Conservation (phyloP, 2,329 filamentous ascomycete genomes). For the Berkeleyomyces rouxiae region DNA sequence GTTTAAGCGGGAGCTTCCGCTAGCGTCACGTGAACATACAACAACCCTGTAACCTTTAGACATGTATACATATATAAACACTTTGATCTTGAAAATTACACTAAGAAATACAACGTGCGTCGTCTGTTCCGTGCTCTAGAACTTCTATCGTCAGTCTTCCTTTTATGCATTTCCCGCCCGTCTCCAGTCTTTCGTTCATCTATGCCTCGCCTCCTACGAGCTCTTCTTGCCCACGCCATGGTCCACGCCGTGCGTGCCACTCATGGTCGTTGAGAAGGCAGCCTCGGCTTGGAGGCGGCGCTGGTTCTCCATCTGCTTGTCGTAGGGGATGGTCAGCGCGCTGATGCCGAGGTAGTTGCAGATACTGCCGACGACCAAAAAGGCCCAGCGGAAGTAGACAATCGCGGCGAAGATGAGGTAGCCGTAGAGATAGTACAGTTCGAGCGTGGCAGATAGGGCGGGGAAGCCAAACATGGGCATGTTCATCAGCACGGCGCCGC, state of each 20-base stretch:
- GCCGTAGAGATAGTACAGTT: conserved; percentile 65
- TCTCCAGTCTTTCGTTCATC: not conserved
- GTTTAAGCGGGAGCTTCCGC: conserved; percentile 21
- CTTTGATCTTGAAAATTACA: not conserved
- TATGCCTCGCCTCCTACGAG: not conserved
- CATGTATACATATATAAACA: conserved; percentile 6
- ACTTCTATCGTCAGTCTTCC: not conserved
- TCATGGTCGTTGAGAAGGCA: conserved; percentile 12
- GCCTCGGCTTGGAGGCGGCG: conserved; percentile 13
- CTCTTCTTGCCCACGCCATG: conserved; percentile 14
- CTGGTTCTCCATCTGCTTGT: conserved; percentile 41
- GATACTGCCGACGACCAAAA: conserved; percentile 77
- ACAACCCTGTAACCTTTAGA: not conserved
- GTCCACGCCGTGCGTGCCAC: conserved; percentile 13
- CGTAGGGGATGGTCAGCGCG: conserved; percentile 66
- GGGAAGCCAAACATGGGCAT: conserved; percentile 60
- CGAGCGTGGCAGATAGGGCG: conserved; percentile 45
- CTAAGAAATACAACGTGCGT: not conserved
- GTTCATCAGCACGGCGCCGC: conserved; percentile 70
- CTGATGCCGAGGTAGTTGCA: conserved; percentile 88
- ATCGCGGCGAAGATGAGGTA: conserved; percentile 72
- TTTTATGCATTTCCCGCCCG: not conserved
- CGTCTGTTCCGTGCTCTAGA: not conserved
- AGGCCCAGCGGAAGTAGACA: conserved; percentile 90
- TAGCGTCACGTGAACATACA: not conserved